Base-by-base conservation (phyloP, 164 flowering plant species). In the Umbilicus rupestris region DNA sequence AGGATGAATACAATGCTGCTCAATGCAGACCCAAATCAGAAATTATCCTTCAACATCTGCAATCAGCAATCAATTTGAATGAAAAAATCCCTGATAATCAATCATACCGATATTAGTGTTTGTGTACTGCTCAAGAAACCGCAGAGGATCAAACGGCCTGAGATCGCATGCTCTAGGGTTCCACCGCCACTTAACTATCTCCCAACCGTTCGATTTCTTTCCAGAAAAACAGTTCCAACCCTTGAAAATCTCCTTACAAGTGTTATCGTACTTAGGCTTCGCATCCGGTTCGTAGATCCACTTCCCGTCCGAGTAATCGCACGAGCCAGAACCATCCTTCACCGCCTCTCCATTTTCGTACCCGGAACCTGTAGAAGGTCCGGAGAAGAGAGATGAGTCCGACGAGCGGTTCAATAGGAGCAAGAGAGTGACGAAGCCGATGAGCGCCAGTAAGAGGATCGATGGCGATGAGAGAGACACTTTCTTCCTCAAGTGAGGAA, bases 171-270 rank as follows among this genome's bases (percentile, higher is more conserved):
- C 57, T 7, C 63, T 55, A 9, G 96, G 96, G 73, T 82, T 78
- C 99, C 99, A 94, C 1, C 79, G 84, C 99, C 99, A 91, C 33
- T 75, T 76, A 66, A 69, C 3, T 60, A 94, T 69, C 5, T 84
- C 86, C 12, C 41, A 44, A 24, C 79, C 93, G 59, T 89, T 89
- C 58, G 87, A 75, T 73, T 91, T 94, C 58, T 79, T 75, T 30
- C 75, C 70, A 24, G 81, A 71, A 55, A 85, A 70, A 77, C 96
- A 94, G 64, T 94, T 94, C 99, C 99, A 94, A 4, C 97, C 99
- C 69, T 85, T 89, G 84, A 85, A 94, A 10, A 94, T 91, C 83
- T 91, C 99, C 79, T 89, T 94, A 74, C 99, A 94, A 39, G 85
- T 80, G 57, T 74, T 46, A 62, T 85, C 96, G 64, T 91, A 94